Evolutionary conservation across 2,329 filamentous ascomycete species (phyloP), one percentile per base, ranked within the genome.

Genomic region (Fusarium oligoseptatum): DNA sequence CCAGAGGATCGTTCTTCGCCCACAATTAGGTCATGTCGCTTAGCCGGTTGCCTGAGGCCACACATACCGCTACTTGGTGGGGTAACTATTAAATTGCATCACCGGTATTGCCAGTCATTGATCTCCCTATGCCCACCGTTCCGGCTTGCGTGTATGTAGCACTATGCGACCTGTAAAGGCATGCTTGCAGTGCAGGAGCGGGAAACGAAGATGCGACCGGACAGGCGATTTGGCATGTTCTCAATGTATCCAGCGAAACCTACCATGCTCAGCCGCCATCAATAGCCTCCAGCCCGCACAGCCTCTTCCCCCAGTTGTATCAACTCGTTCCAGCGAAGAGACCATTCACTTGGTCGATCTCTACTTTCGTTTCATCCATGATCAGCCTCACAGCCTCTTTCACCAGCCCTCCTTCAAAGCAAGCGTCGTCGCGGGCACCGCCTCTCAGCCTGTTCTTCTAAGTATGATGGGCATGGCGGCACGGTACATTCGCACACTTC

Each of bases 351-450:
- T 78, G 12, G 73, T 78, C 1, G 66, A 75, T 34, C 56, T 78
- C 1, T 78, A 78, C 57, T 78, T 78, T 58, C 58, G 41, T 0
- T 78, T 71, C 15, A 76, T 78, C 0, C 76, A 78, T 20, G 64
- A 78, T 8, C 74, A 75, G 4, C 76, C 76, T n/a, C 76, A 78
- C 27, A 78, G 70, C 4, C 29, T 78, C 6, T 78, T 78, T 11
- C 76, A 78, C 11, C 70, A 73, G 6, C 20, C 74, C 2, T 71
- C 68, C 0, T 78, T 78, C 3, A 74, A 74, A 17, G 48, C 22
- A 3, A 74, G 70, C 12, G 76, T 73, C 12, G 56, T 27, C 1
- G 15, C 60, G 2, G 71, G 71, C 2, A 71, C 66, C 0, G 67
- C 57, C 2, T 66, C 68, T 0, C 62, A 77, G 0, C 67, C 74